Evolutionary conservation across 768 basidiomycete genomes (phyloP).

Genomic region (Panus rudis): DNA sequence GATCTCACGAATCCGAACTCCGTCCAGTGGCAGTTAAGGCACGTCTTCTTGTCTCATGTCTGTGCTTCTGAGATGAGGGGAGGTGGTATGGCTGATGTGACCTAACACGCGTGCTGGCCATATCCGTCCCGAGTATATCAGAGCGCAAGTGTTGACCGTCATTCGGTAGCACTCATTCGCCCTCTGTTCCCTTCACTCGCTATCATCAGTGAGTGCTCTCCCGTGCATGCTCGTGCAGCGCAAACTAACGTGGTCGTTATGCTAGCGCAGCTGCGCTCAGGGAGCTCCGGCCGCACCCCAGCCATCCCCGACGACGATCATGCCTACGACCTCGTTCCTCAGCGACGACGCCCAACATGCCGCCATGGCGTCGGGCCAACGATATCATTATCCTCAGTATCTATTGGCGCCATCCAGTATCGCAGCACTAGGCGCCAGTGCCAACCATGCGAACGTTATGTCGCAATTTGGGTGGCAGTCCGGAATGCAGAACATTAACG

Average conservation of each 20-base stretch:
- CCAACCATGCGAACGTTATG: neutral
- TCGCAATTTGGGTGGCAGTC: neutral
- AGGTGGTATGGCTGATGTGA: slow-evolving; percentile 13
- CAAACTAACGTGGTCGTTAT: too few species aligned
- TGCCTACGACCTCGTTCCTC: slow-evolving; percentile 6
- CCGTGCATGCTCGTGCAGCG: too few species aligned
- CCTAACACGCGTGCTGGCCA: neutral
- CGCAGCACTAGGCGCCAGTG: slow-evolving; percentile 1
- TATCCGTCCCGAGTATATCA: slow-evolving; percentile 12
- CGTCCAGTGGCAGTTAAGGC: slow-evolving; percentile 19
- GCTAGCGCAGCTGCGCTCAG: neutral
- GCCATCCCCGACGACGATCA: slow-evolving; percentile 3
- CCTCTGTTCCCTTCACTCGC: slow-evolving; percentile 5
- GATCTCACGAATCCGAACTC: slow-evolving; percentile 11
- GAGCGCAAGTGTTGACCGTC: slow-evolving; percentile 14
- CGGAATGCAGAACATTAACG: slow-evolving; percentile 13
- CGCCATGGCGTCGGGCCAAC: slow-evolving; percentile 1
- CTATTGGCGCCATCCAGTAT: slow-evolving; percentile 5
- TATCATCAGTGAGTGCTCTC: slow-evolving; percentile 6
- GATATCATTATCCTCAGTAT: slow-evolving; percentile 7
- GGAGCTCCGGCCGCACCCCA: slow-evolving; percentile 1
- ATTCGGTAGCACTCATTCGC: slow-evolving; percentile 10
- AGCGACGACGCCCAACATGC: slow-evolving; percentile 7
- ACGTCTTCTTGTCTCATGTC: slow-evolving; percentile 19
- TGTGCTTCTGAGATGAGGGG: slow-evolving; percentile 11